These are phyloP conservation scores for Aethionema arabicum DNA, from an alignment of 345 rosid genomes.

Conservation along the genomic window DNA sequence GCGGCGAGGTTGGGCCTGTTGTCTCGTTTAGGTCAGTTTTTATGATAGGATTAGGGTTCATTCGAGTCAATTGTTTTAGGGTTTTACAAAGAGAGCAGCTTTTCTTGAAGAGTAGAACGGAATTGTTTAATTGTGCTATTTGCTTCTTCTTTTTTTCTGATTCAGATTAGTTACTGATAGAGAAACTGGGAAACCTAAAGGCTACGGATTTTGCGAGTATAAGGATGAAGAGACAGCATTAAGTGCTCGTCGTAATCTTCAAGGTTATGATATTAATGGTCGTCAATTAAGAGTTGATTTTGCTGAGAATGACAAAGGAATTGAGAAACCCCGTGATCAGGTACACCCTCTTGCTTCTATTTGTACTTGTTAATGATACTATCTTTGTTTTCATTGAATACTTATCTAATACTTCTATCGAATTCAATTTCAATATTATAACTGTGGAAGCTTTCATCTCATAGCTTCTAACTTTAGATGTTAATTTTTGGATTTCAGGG, in stretches of 20 bases:
- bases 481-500: slow-evolving; percentile 54
- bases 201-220: slow-evolving; percentile 98
- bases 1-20: slow-evolving; percentile 97
- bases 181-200: slow-evolving; percentile 99
- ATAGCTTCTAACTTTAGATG: slow-evolving; percentile 21
- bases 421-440: neutral
- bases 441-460: slow-evolving; percentile 21
- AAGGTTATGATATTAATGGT: slow-evolving; percentile 91
- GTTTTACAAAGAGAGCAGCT: slow-evolving; percentile 9
- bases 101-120: neutral
- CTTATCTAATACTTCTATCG: neutral
- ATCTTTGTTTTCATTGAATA: neutral
- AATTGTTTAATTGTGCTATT: neutral
- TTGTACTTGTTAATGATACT: neutral
- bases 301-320: slow-evolving; percentile 96
- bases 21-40: slow-evolving; percentile 87
- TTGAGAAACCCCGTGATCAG: slow-evolving; percentile 78
- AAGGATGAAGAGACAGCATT: slow-evolving; percentile 97
- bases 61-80: slow-evolving; percentile 16
- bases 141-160: slow-evolving; percentile 15
- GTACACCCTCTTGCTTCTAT: slow-evolving; percentile 34
- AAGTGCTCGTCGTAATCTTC: slow-evolving; percentile 99
- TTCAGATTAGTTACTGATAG: slow-evolving; percentile 91
- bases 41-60: neutral
- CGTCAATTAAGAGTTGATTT: slow-evolving; percentile 96